Evolutionary conservation across 2,329 filamentous ascomycete genomes (phyloP).

Genomic region (Aspergillus eucalypticola): DNA sequence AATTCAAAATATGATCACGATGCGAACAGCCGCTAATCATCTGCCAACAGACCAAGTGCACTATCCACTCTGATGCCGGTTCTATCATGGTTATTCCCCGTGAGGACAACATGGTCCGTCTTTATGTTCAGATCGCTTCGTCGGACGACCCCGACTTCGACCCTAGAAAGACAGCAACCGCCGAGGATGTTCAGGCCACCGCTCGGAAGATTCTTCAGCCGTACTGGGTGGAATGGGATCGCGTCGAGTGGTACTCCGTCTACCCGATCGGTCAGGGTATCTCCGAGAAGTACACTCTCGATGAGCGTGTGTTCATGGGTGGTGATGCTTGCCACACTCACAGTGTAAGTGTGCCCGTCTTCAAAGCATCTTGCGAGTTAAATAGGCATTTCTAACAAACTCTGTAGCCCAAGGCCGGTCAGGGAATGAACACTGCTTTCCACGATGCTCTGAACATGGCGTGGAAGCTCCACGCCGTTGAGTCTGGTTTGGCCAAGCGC

Average conservation of each 20-base stretch:
- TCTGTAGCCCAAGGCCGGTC: constrained; percentile 60
- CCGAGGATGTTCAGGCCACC: constrained; percentile 58
- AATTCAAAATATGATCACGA: background rate
- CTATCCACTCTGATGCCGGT: constrained; percentile 64
- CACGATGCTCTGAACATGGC: constrained; percentile 77
- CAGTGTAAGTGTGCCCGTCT: constrained; percentile 36
- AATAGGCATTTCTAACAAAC: constrained; percentile 11
- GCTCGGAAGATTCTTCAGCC: constrained; percentile 62
- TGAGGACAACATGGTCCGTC: constrained; percentile 52
- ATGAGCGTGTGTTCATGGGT: constrained; percentile 67
- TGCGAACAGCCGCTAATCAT: background rate
- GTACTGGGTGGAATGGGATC: constrained; percentile 63
- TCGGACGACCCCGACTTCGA: constrained; percentile 63
- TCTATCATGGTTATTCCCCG: constrained; percentile 64
- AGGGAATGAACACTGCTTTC: constrained; percentile 65
- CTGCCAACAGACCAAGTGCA: constrained; percentile 60
- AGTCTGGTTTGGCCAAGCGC: constrained; percentile 75
- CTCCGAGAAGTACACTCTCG: constrained; percentile 64
- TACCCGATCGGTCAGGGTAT: constrained; percentile 68
- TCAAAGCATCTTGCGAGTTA: background rate
- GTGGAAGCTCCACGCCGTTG: constrained; percentile 94
- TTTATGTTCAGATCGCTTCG: constrained; percentile 61
- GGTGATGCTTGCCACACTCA: constrained; percentile 67
- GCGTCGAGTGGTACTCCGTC: constrained; percentile 66
- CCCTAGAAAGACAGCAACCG: constrained; percentile 61